Evolutionary conservation across 306 rosid genomes (phyloP), one percentile per base, ranked within the genome.

Genomic region (Quercus robur): DNA sequence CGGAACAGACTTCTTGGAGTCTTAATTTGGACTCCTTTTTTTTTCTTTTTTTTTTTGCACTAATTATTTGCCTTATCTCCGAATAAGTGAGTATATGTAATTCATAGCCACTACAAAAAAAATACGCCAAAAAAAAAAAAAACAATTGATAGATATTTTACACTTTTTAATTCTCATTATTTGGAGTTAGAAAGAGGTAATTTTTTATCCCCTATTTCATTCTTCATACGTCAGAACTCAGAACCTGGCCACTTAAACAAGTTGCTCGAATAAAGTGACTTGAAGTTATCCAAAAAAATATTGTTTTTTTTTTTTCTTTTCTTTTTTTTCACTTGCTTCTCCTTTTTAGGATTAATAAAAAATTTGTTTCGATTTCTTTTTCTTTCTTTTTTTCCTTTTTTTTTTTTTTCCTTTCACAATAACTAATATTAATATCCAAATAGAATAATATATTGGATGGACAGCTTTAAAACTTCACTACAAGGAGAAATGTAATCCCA

Each of bases 251-350:
- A 67, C 35, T 62, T 26, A 10, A 61, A 49, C 77, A 72, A 51
- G 74, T 23, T 25, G 78, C 17, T 52, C 33, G 35, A 80, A 73
- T 79, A 63, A 79, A 52, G 67, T 49, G 52, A 26, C 56, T 11
- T 11, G 66, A 3, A 59, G 17, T 9, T 59, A 21, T 26, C 71
- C 25, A 51, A 33, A 55, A 52, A 79, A 77, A 4, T 33, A 5
- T 3, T 73, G 5, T 20, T 55, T 59, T 71, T 61, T 56, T 18
- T 9, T 0, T 26, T 52, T 26, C 15, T 4, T 49, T 23, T 38
- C 3, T 8, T 17, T 51, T 17, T 13, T 49, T 49, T 49, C 17
- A 10, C 54, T 12, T 49, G 46, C 46, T 38, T 41, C 10, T 1
- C 6, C 17, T 71, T 49, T 9, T 49, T 49, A 11, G 54, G 54